Conservation (phyloP, 768 basidiomycete species). For the Rhizopogon rudus region DNA sequence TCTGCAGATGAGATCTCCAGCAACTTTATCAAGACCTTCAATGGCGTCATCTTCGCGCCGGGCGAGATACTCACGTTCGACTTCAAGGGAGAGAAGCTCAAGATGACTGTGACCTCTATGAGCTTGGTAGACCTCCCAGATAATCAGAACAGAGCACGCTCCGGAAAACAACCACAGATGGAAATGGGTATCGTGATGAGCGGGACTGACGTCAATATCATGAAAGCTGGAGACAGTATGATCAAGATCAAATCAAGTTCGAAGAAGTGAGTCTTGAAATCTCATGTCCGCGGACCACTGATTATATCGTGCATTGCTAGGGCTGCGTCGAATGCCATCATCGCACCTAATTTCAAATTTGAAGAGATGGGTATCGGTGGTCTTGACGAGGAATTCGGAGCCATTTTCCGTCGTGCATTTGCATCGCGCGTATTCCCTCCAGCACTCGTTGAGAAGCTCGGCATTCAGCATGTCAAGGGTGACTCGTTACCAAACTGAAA, state of each 20-base stretch:
- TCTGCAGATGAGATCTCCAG: conserved; percentile 82
- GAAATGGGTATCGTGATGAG: conserved; percentile 78
- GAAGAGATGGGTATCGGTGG: conserved; percentile 99
- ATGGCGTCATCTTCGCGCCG: conserved; percentile 60
- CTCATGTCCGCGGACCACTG: neutral
- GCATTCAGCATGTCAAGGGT: conserved; percentile 98
- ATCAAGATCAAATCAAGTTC: conserved; percentile 92
- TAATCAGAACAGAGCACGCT: conserved; percentile 45
- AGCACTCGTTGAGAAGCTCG: conserved; percentile 92
- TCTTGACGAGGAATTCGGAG: conserved; percentile 88
- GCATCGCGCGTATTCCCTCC: conserved; percentile 99
- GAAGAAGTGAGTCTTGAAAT: conserved; percentile 62
- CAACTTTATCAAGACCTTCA: conserved; percentile 72
- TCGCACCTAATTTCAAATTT: conserved; percentile 98
- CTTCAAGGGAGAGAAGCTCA: conserved; percentile 81
- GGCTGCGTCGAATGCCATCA: conserved; percentile 88
- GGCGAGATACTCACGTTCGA: conserved; percentile 80
- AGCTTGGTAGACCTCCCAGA: conserved; percentile 57
- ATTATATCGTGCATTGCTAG: conserved; percentile 33
- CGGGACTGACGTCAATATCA: conserved; percentile 85
- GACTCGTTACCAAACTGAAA: conserved; percentile 7
- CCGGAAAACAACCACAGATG: conserved; percentile 26
- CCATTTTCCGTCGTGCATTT: conserved; percentile 98
- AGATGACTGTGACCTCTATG: conserved; percentile 59
- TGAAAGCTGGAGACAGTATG: conserved; percentile 74